These are phyloP conservation scores for Barnettozyma wickerhamii DNA, from an alignment of 805 yeast genomes.

Conservation along the genomic window DNA sequence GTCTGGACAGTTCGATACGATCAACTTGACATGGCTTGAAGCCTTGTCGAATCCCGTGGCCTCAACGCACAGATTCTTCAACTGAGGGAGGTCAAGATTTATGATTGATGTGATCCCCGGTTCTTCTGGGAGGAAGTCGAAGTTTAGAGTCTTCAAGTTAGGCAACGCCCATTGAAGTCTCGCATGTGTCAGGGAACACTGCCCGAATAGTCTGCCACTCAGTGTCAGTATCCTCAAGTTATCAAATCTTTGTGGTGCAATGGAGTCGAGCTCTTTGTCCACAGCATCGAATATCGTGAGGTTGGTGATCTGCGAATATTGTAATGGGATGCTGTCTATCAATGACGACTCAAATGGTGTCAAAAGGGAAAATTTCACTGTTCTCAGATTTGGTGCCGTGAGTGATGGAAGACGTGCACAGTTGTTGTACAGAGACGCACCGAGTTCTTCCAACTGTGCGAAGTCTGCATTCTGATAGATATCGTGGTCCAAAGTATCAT, in stretches of 20 bases:
- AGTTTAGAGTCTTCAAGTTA: neutral
- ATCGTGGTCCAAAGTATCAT: neutral
- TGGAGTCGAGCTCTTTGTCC: neutral
- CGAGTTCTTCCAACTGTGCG: neutral
- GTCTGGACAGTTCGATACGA: neutral
- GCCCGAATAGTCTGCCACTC: constrained; percentile 1
- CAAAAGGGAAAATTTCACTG: too few relatives aligned
- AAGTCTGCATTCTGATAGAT: neutral
- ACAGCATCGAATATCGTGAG: neutral
- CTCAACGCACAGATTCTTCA: too few relatives aligned
- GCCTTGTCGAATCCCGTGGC: too few relatives aligned
- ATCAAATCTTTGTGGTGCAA: constrained; percentile 1
- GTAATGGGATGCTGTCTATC: neutral
- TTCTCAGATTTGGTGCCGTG: too few relatives aligned
- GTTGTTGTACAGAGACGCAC: neutral
- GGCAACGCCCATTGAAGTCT: constrained; percentile 1
- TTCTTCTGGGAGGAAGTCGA: neutral
- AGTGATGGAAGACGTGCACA: too few relatives aligned
- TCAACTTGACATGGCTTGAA: neutral
- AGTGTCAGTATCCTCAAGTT: neutral
- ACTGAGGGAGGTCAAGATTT: too few relatives aligned
- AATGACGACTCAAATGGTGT: too few relatives aligned
- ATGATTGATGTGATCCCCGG: neutral
- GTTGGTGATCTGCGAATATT: neutral
- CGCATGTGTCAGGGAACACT: neutral